phyloP scores from a whole-genome alignment of 805 yeast genomes.

The Torulaspora quercuum region DNA sequence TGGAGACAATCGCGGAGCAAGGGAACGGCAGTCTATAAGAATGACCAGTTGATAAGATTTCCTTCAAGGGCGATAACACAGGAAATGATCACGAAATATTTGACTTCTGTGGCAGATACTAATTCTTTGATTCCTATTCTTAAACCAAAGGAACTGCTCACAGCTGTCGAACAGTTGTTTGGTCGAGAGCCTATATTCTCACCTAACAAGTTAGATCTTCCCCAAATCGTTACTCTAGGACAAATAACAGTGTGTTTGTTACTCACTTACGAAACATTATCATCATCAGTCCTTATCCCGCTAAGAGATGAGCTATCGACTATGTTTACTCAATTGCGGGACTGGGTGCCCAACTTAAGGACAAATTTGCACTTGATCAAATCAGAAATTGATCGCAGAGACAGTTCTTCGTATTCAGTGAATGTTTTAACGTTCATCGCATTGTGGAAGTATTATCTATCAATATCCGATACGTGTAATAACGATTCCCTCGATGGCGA shows the following conservation, averaged over 20 bases:
- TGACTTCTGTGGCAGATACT: slow-evolving; percentile 22
- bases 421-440: slow-evolving; percentile 26
- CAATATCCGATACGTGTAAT: slow-evolving; percentile 9
- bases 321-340: slow-evolving; percentile 18
- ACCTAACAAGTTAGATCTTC: slow-evolving; percentile 18
- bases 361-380: slow-evolving; percentile 21
- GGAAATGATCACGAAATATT: slow-evolving; percentile 23
- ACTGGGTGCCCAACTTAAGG: slow-evolving; percentile 15
- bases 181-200: slow-evolving; percentile 22
- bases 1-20: slow-evolving; percentile 17
- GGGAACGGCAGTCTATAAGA: slow-evolving; percentile 8
- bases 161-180: slow-evolving; percentile 24
- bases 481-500: slow-evolving; percentile 24
- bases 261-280: slow-evolving; percentile 27
- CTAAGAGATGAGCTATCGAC: slow-evolving; percentile 25
- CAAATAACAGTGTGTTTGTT: slow-evolving; percentile 23
- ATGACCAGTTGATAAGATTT: slow-evolving; percentile 18
- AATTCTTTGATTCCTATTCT: slow-evolving; percentile 27
- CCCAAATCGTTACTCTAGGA: slow-evolving; percentile 25
- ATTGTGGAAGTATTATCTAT: slow-evolving; percentile 24
- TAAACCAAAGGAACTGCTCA: slow-evolving; percentile 23
- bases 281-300: slow-evolving; percentile 32
- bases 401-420: slow-evolving; percentile 14
- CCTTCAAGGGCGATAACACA: slow-evolving; percentile 23
- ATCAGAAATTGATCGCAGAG: slow-evolving; percentile 23